These are phyloP conservation scores for Xylaria arbuscula DNA, from an alignment of 2,329 filamentous ascomycete genomes.

Conservation along the genomic window DNA sequence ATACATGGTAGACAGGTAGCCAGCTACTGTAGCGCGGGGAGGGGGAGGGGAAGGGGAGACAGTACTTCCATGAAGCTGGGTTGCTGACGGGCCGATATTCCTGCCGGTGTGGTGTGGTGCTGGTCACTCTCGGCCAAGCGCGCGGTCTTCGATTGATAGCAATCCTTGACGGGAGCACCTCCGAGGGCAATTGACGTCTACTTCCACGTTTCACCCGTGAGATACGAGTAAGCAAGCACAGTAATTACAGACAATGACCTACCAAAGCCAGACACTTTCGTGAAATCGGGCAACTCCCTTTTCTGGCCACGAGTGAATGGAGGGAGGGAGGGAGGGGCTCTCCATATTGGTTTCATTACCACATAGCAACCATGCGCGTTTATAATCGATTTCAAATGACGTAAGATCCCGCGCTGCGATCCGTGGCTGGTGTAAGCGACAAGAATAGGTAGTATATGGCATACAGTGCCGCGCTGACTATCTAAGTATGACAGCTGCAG, in stretches of 20 bases:
- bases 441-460: slow-evolving; percentile 13
- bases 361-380: slow-evolving; percentile 23
- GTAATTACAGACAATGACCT: slow-evolving; percentile 3
- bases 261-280: not conserved
- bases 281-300: not conserved
- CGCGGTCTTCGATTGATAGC: not conserved
- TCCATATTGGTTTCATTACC: slow-evolving; percentile 21
- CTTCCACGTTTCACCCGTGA: not conserved
- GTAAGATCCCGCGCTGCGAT: slow-evolving; percentile 31
- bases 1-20: slow-evolving; percentile 12
- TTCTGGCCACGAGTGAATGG: not conserved
- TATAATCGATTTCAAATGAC: slow-evolving; percentile 28
- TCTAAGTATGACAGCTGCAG: slow-evolving; percentile 14
- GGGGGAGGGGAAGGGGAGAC: not conserved
- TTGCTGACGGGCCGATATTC: slow-evolving; percentile 35
- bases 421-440: slow-evolving; percentile 2
- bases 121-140: not conserved
- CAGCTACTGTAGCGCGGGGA: not conserved
- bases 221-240: not conserved
- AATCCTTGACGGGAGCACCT: slow-evolving; percentile 7
- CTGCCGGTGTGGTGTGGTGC: slow-evolving; percentile 19
- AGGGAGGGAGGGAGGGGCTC: not conserved
- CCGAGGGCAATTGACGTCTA: slow-evolving; percentile 9
- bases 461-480: slow-evolving; percentile 19
- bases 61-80: slow-evolving; percentile 18